Evolutionary conservation across 805 yeast genomes (phyloP).

Genomic region (Candida orba): DNA sequence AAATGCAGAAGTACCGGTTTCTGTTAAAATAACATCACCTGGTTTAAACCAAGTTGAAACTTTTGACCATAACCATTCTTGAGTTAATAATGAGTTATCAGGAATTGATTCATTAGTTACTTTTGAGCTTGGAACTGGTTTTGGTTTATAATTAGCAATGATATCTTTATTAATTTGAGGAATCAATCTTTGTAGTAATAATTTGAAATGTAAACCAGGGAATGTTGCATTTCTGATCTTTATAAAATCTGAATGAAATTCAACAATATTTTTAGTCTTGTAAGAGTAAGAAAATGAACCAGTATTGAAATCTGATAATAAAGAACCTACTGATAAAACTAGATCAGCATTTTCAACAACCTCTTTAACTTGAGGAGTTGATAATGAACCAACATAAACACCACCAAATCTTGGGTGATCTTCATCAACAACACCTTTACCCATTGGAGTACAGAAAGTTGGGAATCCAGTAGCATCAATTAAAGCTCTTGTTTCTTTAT

Average conservation of each 20-base stretch:
- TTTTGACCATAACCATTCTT: slow-evolving; percentile 65
- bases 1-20: slow-evolving; percentile 71
- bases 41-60: slow-evolving; percentile 54
- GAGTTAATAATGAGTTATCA: slow-evolving; percentile 43
- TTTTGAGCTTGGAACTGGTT: slow-evolving; percentile 48
- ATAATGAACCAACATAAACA: slow-evolving; percentile 77
- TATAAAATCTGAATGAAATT: slow-evolving; percentile 72
- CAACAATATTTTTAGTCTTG: slow-evolving; percentile 67
- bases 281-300: slow-evolving; percentile 78
- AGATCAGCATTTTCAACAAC: slow-evolving; percentile 71
- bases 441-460: slow-evolving; percentile 84
- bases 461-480: slow-evolving; percentile 70
- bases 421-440: slow-evolving; percentile 75
- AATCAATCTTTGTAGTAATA: slow-evolving; percentile 39
- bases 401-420: slow-evolving; percentile 71
- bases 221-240: slow-evolving; percentile 63
- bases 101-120: slow-evolving; percentile 38
- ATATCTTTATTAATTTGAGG: slow-evolving; percentile 28
- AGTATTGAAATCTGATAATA: slow-evolving; percentile 84
- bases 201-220: slow-evolving; percentile 69
- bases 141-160: slow-evolving; percentile 40
- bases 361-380: slow-evolving; percentile 63
- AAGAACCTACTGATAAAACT: slow-evolving; percentile 72
- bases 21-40: slow-evolving; percentile 63
- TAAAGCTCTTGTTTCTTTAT: slow-evolving; percentile 53